These are phyloP conservation scores for Talaromyces proteolyticus DNA, from an alignment of 495 filamentous ascomycete genomes.

Conservation along the genomic window DNA sequence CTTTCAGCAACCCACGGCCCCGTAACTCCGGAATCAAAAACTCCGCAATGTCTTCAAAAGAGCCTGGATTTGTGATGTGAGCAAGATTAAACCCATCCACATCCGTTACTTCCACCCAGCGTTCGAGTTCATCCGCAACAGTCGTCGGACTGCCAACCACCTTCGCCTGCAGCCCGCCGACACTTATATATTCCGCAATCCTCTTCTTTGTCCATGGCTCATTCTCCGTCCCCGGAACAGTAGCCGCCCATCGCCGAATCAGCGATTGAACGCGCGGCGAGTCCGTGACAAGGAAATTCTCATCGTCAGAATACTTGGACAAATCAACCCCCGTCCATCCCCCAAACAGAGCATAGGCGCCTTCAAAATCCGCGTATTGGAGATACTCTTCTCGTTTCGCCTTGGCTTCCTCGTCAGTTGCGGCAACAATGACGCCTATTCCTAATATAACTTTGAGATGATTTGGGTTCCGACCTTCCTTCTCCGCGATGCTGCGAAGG, in stretches of 20 bases:
- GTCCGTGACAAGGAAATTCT: conserved; percentile 39
- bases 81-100: conserved; percentile 50
- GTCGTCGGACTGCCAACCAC: conserved; percentile 37
- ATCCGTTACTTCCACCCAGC: conserved; percentile 38
- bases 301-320: conserved; percentile 43
- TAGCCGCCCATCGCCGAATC: conserved; percentile 19
- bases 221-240: conserved; percentile 28
- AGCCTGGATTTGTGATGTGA: conserved; percentile 46
- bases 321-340: conserved; percentile 60
- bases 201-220: conserved; percentile 50
- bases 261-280: conserved; percentile 19
- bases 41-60: conserved; percentile 51
- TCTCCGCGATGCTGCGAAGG: conserved; percentile 35
- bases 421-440: conserved; percentile 40
- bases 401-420: conserved; percentile 47
- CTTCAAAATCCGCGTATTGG: conserved; percentile 50
- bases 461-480: conserved; percentile 38
- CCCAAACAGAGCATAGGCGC: conserved; percentile 52
- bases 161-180: conserved; percentile 44
- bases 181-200: conserved; percentile 46
- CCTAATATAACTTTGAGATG: conserved; percentile 49
- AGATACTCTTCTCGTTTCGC: conserved; percentile 43
- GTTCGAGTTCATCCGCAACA: conserved; percentile 45
- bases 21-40: conserved; percentile 47
- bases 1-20: conserved; percentile 43